Conservation (phyloP, 1,139 yeast species). For the Kodamaea plutei region DNA sequence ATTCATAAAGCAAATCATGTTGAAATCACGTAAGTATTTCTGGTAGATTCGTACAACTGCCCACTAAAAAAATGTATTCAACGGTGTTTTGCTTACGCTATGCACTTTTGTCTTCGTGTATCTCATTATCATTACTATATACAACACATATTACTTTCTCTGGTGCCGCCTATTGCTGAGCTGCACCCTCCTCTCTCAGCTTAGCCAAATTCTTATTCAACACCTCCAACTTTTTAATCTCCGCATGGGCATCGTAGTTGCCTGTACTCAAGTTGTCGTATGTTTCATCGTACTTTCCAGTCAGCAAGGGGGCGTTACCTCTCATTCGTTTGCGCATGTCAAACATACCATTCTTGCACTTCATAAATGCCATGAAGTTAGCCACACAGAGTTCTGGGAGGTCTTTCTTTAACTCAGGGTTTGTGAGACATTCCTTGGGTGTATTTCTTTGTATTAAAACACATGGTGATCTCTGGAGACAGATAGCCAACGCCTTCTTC, state of each 20-base stretch:
- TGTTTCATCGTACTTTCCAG: constrained; percentile 88
- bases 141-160: no score
- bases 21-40: no score
- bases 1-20: background rate
- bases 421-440: constrained; percentile 81
- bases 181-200: constrained; percentile 21
- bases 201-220: constrained; percentile 46
- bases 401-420: constrained; percentile 70
- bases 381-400: constrained; percentile 88
- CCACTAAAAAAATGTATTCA: no score
- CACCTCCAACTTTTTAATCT: constrained; percentile 62
- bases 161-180: no score
- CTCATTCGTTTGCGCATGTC: constrained; percentile 90
- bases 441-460: constrained; percentile 86
- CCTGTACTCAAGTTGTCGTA: constrained; percentile 77
- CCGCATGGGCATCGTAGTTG: constrained; percentile 75
- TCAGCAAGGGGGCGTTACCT: constrained; percentile 91
- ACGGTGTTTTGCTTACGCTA: background rate
- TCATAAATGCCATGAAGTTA: constrained; percentile 79
- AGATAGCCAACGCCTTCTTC: constrained; percentile 86
- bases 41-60: no score
- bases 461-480: constrained; percentile 94
- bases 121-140: background rate
- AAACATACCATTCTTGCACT: constrained; percentile 78
- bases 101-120: background rate